These are phyloP conservation scores for Wickerhamomyces hampshirensis DNA, from an alignment of 805 yeast genomes.

Conservation along the genomic window DNA sequence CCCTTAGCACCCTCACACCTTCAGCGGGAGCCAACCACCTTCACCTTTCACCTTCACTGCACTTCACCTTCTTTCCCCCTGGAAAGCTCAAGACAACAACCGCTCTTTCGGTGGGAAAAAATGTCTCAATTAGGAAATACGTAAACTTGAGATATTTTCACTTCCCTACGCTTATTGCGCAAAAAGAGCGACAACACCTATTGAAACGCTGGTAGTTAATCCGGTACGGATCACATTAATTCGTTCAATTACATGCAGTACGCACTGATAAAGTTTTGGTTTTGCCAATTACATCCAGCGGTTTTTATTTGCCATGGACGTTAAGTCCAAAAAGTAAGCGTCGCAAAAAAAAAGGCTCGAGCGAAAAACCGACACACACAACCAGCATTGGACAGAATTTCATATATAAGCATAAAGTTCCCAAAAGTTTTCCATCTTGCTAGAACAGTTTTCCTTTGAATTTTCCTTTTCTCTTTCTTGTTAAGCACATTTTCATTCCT, in stretches of 20 bases:
- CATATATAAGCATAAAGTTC: not conserved
- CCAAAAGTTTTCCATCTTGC: not conserved
- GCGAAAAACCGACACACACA: no score
- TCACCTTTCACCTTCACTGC: no score
- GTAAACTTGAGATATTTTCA: conserved; percentile 1
- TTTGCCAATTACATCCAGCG: conserved; percentile 8
- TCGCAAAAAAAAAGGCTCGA: no score
- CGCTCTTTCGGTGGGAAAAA: not conserved
- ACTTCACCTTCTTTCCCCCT: no score
- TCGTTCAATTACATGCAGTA: not conserved
- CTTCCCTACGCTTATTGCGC: not conserved
- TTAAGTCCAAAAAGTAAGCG: no score
- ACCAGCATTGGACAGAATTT: not conserved
- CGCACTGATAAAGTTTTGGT: conserved; percentile 9
- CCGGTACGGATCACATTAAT: not conserved
- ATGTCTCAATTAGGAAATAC: not conserved
- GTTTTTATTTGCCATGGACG: no score
- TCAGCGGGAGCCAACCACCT: no score
- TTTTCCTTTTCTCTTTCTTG: conserved; percentile 4
- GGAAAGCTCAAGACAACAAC: no score
- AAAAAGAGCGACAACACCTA: not conserved
- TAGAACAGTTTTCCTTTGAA: not conserved
- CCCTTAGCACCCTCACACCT: no score
- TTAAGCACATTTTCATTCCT: conserved; percentile 11
- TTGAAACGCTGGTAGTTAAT: not conserved